Base-by-base conservation (phyloP, 441 rosid genomes). In the Bocquillonia castaneifolia region DNA sequence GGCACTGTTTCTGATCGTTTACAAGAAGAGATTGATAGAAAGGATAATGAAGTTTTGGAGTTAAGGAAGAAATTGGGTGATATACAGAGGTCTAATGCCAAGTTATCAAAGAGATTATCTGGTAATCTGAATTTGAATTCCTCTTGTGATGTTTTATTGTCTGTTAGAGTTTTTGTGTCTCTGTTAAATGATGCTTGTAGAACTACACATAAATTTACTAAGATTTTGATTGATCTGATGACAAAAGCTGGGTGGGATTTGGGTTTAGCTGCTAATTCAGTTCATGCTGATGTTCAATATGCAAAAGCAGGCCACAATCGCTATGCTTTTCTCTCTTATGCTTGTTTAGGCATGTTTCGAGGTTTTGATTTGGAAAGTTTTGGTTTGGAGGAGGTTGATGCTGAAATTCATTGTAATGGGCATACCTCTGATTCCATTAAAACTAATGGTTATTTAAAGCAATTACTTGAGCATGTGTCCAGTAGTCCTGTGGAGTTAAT, bases 231-330 rank as follows among this genome's bases (percentile, higher is more conserved):
- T 63, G 82, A 63, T 50, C 81, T 89, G 86, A 93, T 91, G 97
- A 83, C 67, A 59, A 88, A 81, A 82, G 87, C 93, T 71, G 85
- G 86, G 37, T 93, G 98, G 98, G 89, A 89, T 88, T 82, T 93
- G 88, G 81, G 79, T 77, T 81, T 88, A 81, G 97, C 84, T 0
- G 95, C 97, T 7, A 81, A 65, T 58, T 91, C 83, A 31, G 84
- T 89, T 68, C 83, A 84, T 81, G 58, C 77, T 68, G 84, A 81
- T 79, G 65, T 91, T 22, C 78, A 67, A 23, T 91, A 81, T 77
- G 82, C 73, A 39, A 85, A 84, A 66, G 74, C 74, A 61, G 84
- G 84, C 44, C 95, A 91, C 67, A 82, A 73, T 59, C 77, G 82
- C 31, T 93, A 82, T 71, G 92, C 93, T 0, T 84, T 91, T 80